Evolutionary conservation across 2,329 filamentous ascomycete genomes (phyloP).

Genomic region (Diaporthe sp.): DNA sequence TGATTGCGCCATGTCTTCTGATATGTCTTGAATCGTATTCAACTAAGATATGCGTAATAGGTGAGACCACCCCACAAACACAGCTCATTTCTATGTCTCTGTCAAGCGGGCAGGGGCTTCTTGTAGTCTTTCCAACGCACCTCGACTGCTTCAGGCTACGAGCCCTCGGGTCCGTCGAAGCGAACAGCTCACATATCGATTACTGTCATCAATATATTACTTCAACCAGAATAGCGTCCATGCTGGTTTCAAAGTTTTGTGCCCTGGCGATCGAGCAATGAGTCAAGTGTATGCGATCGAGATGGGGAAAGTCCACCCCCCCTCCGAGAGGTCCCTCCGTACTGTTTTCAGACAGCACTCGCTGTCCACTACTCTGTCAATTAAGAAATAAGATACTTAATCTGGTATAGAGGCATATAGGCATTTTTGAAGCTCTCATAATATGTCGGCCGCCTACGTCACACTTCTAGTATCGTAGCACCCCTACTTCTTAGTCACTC

Average conservation of each 20-base stretch:
- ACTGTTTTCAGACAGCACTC: too few relatives aligned
- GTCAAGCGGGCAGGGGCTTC: neutral
- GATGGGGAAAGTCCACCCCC: too few relatives aligned
- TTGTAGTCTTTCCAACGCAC: neutral
- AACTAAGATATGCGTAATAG: neutral
- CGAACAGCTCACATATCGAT: neutral
- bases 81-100: neutral
- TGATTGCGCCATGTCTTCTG: neutral
- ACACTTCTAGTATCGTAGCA: too few relatives aligned
- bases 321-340: too few relatives aligned
- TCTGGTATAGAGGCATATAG: too few relatives aligned
- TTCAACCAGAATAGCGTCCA: neutral
- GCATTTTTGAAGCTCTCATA: too few relatives aligned
- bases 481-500: too few relatives aligned
- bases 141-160: neutral
- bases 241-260: neutral
- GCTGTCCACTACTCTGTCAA: too few relatives aligned
- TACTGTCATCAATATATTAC: neutral
- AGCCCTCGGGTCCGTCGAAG: neutral
- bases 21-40: neutral
- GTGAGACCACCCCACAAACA: neutral
- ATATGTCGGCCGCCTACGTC: too few relatives aligned
- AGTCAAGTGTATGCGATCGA: neutral
- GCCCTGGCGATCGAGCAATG: neutral
- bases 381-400: too few relatives aligned